Evolutionary conservation across 768 basidiomycete species (phyloP).

Genomic region (Boletus sp.): DNA sequence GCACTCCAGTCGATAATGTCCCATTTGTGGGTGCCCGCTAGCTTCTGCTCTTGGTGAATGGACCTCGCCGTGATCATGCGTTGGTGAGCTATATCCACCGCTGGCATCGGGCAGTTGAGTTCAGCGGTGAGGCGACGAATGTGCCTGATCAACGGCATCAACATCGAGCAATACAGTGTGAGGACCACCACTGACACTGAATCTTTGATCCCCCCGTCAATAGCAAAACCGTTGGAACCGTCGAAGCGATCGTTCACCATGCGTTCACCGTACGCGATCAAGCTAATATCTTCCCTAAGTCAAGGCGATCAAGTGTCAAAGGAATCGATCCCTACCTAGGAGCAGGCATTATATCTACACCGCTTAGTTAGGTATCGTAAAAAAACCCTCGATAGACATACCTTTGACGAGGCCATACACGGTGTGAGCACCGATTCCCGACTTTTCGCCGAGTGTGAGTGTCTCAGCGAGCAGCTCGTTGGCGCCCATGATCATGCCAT

Average conservation of each 20-base stretch:
- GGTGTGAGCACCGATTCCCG: slow-evolving; percentile 67
- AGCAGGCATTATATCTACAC: slow-evolving; percentile 63
- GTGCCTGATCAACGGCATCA: slow-evolving; percentile 39
- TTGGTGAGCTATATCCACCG: slow-evolving; percentile 67
- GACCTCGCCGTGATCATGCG: slow-evolving; percentile 79
- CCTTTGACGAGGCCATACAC: slow-evolving; percentile 60
- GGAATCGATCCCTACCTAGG: slow-evolving; percentile 41
- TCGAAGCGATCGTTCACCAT: slow-evolving; percentile 76
- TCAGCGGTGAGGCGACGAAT: slow-evolving; percentile 68
- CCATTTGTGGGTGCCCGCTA: slow-evolving; percentile 46
- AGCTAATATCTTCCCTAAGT: slow-evolving; percentile 31
- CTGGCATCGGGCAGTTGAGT: slow-evolving; percentile 67
- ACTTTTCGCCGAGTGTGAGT: slow-evolving; percentile 82
- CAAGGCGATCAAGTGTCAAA: background rate
- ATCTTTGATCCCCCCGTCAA: slow-evolving; percentile 89
- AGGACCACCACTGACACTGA: slow-evolving; percentile 46
- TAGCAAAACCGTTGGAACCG: slow-evolving; percentile 67
- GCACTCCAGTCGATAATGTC: slow-evolving; percentile 80
- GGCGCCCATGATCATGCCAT: slow-evolving; percentile 71
- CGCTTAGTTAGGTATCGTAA: slow-evolving; percentile 13
- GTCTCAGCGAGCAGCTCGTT: slow-evolving; percentile 79
- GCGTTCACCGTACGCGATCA: slow-evolving; percentile 58
- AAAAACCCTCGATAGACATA: slow-evolving; percentile 16
- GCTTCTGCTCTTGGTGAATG: slow-evolving; percentile 49
- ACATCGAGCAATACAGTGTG: background rate